Evolutionary conservation across 1,284 basidiomycete genomes (phyloP).

Genomic region (Bjerkandera adusta): DNA sequence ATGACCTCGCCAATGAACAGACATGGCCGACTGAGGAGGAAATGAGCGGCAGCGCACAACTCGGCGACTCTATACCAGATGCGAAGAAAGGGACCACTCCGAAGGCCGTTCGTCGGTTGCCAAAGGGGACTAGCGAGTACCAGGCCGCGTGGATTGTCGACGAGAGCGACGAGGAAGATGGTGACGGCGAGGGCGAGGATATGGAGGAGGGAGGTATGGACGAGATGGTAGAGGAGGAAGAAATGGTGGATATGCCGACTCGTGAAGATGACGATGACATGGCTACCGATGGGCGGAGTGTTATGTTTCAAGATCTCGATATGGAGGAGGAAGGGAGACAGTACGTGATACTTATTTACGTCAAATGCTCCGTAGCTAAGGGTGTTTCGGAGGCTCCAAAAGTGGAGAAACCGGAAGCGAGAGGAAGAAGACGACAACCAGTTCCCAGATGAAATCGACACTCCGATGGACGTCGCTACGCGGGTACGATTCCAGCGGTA

Average conservation of each 20-base stretch:
- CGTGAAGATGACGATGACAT: constrained; percentile 51
- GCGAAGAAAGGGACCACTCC: constrained; percentile 68
- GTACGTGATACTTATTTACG: constrained; percentile 49
- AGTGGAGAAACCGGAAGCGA: constrained; percentile 65
- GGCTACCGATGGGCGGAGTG: constrained; percentile 60
- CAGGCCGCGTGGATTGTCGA: constrained; percentile 94
- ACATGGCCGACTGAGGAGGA: constrained; percentile 99
- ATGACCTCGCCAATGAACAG: constrained; percentile 91
- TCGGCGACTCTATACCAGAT: constrained; percentile 52
- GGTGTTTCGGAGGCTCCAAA: constrained; percentile 49
- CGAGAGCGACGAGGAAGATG: constrained; percentile 69
- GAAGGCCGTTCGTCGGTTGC: constrained; percentile 73
- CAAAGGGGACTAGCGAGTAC: constrained; percentile 90
- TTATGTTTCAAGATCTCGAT: constrained; percentile 75
- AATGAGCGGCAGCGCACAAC: constrained; percentile 52
- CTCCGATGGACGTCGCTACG: constrained; percentile 86
- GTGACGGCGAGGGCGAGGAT: constrained; percentile 39
- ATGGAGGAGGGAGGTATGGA: constrained; percentile 39
- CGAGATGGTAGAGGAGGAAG: constrained; percentile 47
- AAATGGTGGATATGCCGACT: constrained; percentile 57
- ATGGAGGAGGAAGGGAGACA: constrained; percentile 82
- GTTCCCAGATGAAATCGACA: constrained; percentile 99
- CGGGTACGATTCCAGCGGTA: constrained; percentile 89
- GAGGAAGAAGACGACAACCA: constrained; percentile 78
- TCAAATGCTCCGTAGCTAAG: constrained; percentile 9